Base-by-base conservation (phyloP, 1,284 basidiomycete species). In the Cystobasidium slooffiae region DNA sequence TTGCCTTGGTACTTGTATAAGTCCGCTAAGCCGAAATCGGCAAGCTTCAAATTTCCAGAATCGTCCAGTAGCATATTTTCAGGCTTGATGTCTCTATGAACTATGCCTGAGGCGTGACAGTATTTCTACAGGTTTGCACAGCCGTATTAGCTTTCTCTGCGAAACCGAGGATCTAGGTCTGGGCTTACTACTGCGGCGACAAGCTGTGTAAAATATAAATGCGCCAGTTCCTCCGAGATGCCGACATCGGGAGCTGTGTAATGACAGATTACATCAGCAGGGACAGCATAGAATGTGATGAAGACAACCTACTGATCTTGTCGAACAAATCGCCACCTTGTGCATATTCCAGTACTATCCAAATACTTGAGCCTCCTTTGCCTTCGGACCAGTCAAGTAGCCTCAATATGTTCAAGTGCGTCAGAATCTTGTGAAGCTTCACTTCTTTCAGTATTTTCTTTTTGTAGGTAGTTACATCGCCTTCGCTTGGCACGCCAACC, bases 241-340 rank as follows among this genome's bases (percentile, higher is more conserved):
- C 96, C 96, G 8, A 93, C 86, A 79, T 98, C 93, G 4, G 94
- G 94, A 2, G 87, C 91, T 92, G 76, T 24, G 24, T 10, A 16
- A 20, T 20, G 1, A 20, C 22, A 53, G 51, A 14, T 5, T 43
- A 47, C 10, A 18, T 18, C n/a, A 59, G 10, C 51, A 18, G n/a
- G 31, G 53, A 12, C n/a, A 56, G n/a, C 31, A 12, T 3, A 37
- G 3, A 18, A 24, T 24, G 44, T 47, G 20, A n/a, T 49, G 22
- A 18, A 56, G 24, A 24, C 6, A 79, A 85, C 84, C 76, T 80
- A 94, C 94, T 91, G 75, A 99, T 98, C 85, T 98, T 98, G 84
- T 99, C 97, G 81, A 99, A 99, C 52, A 99, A 83, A 82, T 99
- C 96, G 0, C 97, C 96, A 56, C 94, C 95, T 0, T 90, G 90